phyloP scores from a whole-genome alignment of 2,329 filamentous ascomycete genomes.

The Herpotrichia juniperi region DNA sequence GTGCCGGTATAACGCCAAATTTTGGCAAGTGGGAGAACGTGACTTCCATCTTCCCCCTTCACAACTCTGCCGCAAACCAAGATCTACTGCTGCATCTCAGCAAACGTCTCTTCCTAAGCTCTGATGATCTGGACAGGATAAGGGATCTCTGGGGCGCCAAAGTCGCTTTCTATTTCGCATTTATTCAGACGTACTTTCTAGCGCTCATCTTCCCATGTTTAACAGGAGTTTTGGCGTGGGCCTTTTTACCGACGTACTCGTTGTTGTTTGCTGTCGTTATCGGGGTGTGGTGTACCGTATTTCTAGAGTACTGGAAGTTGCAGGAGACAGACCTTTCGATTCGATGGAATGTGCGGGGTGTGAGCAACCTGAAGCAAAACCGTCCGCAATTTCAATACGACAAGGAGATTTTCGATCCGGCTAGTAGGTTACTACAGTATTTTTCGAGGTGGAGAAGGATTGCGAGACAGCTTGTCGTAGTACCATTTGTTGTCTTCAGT shows the following conservation, averaged over 20 bases:
- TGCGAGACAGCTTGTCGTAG: constrained; percentile 32
- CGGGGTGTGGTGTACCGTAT: constrained; percentile 41
- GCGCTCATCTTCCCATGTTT: constrained; percentile 37
- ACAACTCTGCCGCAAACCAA: constrained; percentile 77
- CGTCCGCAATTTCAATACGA: constrained; percentile 36
- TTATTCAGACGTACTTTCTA: constrained; percentile 40
- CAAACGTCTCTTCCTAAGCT: constrained; percentile 70
- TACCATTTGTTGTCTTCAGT: constrained; percentile 38
- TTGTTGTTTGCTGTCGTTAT: constrained; percentile 36
- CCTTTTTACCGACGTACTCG: constrained; percentile 38
- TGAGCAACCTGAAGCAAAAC: constrained; percentile 35
- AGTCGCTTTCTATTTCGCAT: constrained; percentile 47
- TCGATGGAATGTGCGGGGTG: constrained; percentile 40
- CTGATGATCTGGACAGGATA: constrained; percentile 73
- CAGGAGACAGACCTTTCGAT: constrained; percentile 38
- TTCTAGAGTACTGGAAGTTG: constrained; percentile 44
- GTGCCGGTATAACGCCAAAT: constrained; percentile 76
- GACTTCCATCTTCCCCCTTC: constrained; percentile 76
- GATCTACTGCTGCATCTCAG: constrained; percentile 77
- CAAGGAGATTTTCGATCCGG: constrained; percentile 28
- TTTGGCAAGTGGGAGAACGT: constrained; percentile 75
- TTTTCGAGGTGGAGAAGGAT: constrained; percentile 41
- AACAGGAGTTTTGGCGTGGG: constrained; percentile 36
- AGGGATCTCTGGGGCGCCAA: constrained; percentile 79
- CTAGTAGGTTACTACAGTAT: constrained; percentile 28